Percentiles rank a stretch among this genome's conserved stretches.
phyloP scores from a whole-genome alignment of 768 basidiomycete genomes.

The Inosperma sp. region DNA sequence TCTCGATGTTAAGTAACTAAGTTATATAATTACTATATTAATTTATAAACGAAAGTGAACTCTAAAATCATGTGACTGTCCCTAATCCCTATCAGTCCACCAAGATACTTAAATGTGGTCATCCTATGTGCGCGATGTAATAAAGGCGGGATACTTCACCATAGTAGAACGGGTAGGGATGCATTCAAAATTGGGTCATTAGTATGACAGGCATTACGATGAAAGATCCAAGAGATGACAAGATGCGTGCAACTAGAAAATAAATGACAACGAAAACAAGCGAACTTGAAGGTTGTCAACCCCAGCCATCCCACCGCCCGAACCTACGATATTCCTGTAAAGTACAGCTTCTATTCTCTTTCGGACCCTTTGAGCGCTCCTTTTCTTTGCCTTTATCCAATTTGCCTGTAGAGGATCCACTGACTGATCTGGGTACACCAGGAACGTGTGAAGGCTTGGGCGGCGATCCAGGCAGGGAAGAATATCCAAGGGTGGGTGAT shows the following conservation, averaged over 20 bases:
- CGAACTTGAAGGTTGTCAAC: slow-evolving; percentile 24
- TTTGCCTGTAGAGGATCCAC: slow-evolving; percentile 49
- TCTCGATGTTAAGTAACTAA: slow-evolving; percentile 7
- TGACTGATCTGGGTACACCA: slow-evolving; percentile 44
- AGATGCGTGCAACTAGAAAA: no score
- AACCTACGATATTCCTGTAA: slow-evolving; percentile 76
- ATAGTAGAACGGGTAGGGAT: no score
- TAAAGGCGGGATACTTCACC: no score
- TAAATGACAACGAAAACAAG: not conserved
- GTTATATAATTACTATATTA: not conserved
- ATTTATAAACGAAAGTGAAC: no score
- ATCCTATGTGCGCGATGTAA: no score
- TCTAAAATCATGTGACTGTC: no score
- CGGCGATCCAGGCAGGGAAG: slow-evolving; percentile 10
- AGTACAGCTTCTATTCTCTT: slow-evolving; percentile 60
- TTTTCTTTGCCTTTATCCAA: slow-evolving; percentile 59
- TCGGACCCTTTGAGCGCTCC: slow-evolving; percentile 52
- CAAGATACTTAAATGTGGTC: no score
- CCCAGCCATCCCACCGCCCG: slow-evolving; percentile 91
- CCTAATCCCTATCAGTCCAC: no score
- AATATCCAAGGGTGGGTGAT: not conserved
- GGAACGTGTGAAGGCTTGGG: slow-evolving; percentile 19
- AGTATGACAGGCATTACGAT: no score
- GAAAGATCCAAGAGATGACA: no score
- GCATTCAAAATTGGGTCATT: no score